Evolutionary conservation across 345 rosid genomes (phyloP).

Genomic region (Reutealis trisperma): DNA sequence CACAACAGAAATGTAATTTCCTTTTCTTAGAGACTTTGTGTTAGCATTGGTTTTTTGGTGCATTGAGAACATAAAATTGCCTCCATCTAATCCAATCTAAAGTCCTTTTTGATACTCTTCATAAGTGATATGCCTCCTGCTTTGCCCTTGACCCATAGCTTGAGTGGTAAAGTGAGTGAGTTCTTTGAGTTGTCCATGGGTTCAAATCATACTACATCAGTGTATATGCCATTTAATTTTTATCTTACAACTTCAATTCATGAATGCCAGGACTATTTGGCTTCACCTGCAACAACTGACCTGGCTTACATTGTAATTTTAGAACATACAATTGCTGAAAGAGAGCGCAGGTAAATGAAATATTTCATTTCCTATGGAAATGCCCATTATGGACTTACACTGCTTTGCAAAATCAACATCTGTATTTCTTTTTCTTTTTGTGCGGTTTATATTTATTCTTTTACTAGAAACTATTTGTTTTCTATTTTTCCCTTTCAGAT

Average conservation of each 20-base stretch:
- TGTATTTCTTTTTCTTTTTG: neutral
- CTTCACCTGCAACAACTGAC: conserved; percentile 75
- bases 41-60: neutral
- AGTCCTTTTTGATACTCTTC: neutral
- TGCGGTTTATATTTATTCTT: neutral
- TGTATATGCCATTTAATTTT: conserved; percentile 6
- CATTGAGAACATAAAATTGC: neutral
- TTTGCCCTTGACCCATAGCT: neutral
- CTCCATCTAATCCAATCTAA: neutral
- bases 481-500: neutral
- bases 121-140: neutral
- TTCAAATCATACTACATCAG: neutral
- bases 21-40: neutral
- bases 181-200: neutral
- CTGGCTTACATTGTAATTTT: conserved; percentile 77
- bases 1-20: neutral
- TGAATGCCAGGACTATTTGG: conserved; percentile 82
- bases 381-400: neutral
- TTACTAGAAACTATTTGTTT: neutral
- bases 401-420: neutral
- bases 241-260: conserved; percentile 14
- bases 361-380: neutral
- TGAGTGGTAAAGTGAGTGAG: neutral
- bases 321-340: conserved; percentile 92
- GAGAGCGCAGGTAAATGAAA: conserved; percentile 84